Conservation (phyloP, 192 early-diverging fungal genomes). For the Umbelopsis sp. region DNA sequence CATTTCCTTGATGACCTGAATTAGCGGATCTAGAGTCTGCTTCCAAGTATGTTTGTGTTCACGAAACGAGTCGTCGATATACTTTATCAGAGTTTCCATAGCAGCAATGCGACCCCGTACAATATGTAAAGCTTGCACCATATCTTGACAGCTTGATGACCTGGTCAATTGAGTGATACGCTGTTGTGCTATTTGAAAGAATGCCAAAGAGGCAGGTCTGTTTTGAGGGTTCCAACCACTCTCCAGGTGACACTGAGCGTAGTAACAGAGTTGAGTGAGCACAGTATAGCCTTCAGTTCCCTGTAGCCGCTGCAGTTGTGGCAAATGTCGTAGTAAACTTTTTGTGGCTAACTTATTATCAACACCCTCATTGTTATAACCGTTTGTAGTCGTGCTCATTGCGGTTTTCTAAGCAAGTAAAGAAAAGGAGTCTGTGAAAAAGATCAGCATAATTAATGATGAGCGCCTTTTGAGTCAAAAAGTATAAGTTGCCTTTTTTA, state of each 20-base stretch:
- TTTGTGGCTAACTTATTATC: background rate
- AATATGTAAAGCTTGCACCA: background rate
- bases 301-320: background rate
- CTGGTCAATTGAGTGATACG: background rate
- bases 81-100: background rate
- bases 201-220: background rate
- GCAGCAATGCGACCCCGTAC: background rate
- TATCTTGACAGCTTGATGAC: background rate
- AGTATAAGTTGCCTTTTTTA: background rate
- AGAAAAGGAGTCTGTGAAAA: background rate
- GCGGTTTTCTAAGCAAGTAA: background rate
- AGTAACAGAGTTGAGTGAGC: background rate
- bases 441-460: background rate
- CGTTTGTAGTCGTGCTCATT: background rate
- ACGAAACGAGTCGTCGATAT: background rate
- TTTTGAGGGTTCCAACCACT: constrained; percentile 3
- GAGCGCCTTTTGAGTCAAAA: background rate
- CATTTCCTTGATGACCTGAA: background rate
- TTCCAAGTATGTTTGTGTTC: background rate
- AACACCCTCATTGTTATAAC: background rate
- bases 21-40: background rate
- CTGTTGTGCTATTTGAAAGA: constrained; percentile 1
- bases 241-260: constrained; percentile 1
- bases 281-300: background rate
- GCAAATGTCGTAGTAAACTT: background rate